Base-by-base conservation (phyloP, 1,139 yeast genomes). In the Eremothecium sinecaudum region DNA sequence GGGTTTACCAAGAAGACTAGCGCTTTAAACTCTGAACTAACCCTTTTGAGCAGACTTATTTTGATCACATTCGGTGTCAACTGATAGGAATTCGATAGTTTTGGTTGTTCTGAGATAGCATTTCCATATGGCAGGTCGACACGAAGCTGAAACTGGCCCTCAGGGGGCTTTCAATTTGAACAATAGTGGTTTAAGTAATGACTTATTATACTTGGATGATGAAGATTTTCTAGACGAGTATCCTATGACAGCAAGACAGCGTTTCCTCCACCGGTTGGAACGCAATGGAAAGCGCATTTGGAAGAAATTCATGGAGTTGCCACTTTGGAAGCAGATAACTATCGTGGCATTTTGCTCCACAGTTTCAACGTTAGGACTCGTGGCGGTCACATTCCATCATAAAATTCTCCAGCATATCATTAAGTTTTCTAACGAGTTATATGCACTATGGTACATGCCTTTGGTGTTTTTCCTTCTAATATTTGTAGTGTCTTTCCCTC, bases 401-500 rank as follows among this genome's bases (percentile, higher is more conserved):
- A 51, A 51, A 18, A 51, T 77, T 27, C 58, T 77, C 25, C 56
- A 60, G 9, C 45, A 61, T 27, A 51, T 75, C 36, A 69, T 72
- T 2, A 43, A 40, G 3, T 45, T 47, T 2, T 51, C 75, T 6
- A 63, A 80, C 3, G 70, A 71, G 17, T 50, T 50, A 56, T 41
- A 37, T 11, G 43, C 35, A 6, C 45, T 43, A 28, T 41, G 44
- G 35, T 61, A 58, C 38, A 90, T 92, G 0, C 64, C 69, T 23
- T 43, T 71, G 2, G 51, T 81, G 1, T 59, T 87, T 41, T 71
- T 78, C 42, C 18, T 59, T 4, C 45, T 71, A 15, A 51, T 77
- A 4, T 60, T 70, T 38, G 11, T 61, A 3, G 75, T 77, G 2
- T 67, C 78, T 0, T 86, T 90, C 64, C 98, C 98, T 3, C 98